Evolutionary conservation across 495 filamentous ascomycete species (phyloP), one percentile per base, ranked within the genome.

Genomic region (Chaetomium cochliodes): DNA sequence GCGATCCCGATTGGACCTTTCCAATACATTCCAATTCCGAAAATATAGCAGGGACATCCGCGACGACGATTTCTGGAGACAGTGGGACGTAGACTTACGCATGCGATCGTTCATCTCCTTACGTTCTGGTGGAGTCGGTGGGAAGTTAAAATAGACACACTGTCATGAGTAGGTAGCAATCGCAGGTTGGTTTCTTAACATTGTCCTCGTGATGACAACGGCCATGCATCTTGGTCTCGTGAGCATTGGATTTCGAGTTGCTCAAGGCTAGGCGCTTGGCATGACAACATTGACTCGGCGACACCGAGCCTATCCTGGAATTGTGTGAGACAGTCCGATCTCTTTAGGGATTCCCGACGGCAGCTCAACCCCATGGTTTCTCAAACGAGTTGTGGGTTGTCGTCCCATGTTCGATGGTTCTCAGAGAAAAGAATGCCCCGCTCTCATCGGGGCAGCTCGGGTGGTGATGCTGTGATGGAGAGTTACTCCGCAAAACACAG

Each of bases 141-240:
- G 66, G 58, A 58, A 62, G 58, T 46, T 52, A 65, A 68, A 64
- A 60, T 65, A 68, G 66, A 68, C 18, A 26, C 61, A 42, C 53
- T 58, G 26, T 55, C 53, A 49, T 37, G 33, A 37, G 33, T 42
- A 67, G 65, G 60, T 63, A 67, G 60, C 60, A 67, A 67, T 63
- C 8, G 13, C 54, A 58, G 39, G n/a, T 56, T 55, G 60, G 53
- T 49, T 41, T 57, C 41, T 42, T 5, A 26, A 15, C 26, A 3
- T 1, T 7, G 12, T 52, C 7, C 9, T 41, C 5, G 25, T 60
- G 57, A 28, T 11, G 18, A 12, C 9, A 37, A 7, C 18, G 11
- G 53, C 33, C 33, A 37, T 41, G 53, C 13, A 5, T 56, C 4
- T 6, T 4, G 33, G 22, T 28, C 52, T 7, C 6, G 26, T 54